Conservation (phyloP, 148 eudicot genomes). For the Rhododendron molle region DNA sequence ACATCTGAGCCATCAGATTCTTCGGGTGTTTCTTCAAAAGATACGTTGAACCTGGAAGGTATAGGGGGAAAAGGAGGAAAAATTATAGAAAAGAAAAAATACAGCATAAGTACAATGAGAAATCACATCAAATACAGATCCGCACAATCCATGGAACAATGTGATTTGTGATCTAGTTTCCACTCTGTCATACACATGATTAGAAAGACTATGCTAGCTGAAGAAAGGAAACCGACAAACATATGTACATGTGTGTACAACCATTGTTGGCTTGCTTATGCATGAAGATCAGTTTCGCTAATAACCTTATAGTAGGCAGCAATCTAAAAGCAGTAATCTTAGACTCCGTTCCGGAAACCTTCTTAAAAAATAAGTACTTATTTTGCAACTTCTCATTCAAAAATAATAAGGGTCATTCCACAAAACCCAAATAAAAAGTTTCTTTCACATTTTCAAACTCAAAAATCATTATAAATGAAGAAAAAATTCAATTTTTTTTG, state of each 20-base stretch:
- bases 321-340: neutral
- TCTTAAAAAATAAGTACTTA: too few relatives aligned
- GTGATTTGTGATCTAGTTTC: neutral
- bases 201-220: neutral
- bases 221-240: neutral
- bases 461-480: too few relatives aligned
- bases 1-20: constrained; percentile 51
- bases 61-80: neutral
- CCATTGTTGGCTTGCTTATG: neutral
- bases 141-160: neutral
- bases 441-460: too few relatives aligned
- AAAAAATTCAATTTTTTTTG: too few relatives aligned
- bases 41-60: constrained; percentile 57
- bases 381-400: too few relatives aligned
- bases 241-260: neutral
- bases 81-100: too few relatives aligned
- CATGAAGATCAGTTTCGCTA: neutral
- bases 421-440: too few relatives aligned
- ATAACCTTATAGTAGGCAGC: neutral
- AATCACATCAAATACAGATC: neutral
- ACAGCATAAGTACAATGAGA: neutral
- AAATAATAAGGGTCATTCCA: too few relatives aligned
- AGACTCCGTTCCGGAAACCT: too few relatives aligned
- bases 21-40: constrained; percentile 42
- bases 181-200: neutral